These are phyloP conservation scores for Aphanomyces stellatus DNA, from an alignment of 352 stramenopile species.

Conservation along the genomic window DNA sequence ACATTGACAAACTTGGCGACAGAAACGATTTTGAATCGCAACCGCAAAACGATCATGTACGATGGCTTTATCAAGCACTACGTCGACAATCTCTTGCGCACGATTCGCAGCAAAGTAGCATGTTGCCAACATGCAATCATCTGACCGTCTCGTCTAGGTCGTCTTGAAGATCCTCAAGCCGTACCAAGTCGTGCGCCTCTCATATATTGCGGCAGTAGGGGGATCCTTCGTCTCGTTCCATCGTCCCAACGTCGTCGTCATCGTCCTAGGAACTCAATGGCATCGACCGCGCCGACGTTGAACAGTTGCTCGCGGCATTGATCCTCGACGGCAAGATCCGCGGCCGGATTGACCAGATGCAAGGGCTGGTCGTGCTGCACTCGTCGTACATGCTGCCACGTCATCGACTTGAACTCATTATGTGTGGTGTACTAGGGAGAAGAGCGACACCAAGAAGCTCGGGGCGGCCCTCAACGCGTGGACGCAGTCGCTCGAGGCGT, in stretches of 20 bases:
- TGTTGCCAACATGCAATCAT: constrained; percentile 42
- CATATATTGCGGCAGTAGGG: constrained; percentile 68
- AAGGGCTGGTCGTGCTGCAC: constrained; percentile 62
- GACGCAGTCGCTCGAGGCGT: constrained; percentile 1
- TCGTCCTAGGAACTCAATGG: constrained; percentile 75
- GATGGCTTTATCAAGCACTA: constrained; percentile 95
- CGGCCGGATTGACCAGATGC: constrained; percentile 88
- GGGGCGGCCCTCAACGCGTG: constrained; percentile 2
- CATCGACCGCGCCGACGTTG: constrained; percentile 86
- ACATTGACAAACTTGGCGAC: background rate
- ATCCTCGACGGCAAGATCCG: constrained; percentile 91
- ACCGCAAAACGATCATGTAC: constrained; percentile 86
- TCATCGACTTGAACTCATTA: background rate
- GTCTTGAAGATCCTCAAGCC: constrained; percentile 90
- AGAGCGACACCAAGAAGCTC: background rate
- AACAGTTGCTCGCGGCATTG: constrained; percentile 86
- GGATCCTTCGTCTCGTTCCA: background rate
- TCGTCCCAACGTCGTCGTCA: background rate
- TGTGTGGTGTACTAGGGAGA: background rate
- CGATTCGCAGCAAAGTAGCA: constrained; percentile 88
- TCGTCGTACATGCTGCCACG: no score
- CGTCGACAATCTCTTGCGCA: constrained; percentile 89
- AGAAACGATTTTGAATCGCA: constrained; percentile 82
- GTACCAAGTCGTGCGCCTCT: constrained; percentile 89
- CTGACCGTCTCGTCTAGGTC: constrained; percentile 50